A percentile compares a stretch with the other conserved stretches of the same genome.
Conservation (phyloP, 2,329 filamentous ascomycete species). For the Pestalotiopsis sp. region DNA sequence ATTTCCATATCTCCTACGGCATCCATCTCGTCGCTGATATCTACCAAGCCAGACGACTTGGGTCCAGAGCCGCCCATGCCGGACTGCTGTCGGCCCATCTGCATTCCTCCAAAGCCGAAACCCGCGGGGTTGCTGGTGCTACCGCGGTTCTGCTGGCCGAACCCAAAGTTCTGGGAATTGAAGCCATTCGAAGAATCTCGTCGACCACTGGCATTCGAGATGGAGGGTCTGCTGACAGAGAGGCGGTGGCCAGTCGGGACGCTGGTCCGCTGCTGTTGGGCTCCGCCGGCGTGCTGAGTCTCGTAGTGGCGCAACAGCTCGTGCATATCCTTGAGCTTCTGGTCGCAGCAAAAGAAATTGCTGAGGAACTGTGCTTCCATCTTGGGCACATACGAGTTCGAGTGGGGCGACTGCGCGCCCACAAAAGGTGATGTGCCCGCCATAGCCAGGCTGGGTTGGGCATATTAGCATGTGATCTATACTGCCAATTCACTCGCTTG, state of each 20-base stretch:
- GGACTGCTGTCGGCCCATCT: conserved; percentile 41
- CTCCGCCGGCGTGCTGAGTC: conserved; percentile 78
- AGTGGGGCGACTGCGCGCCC: conserved; percentile 83
- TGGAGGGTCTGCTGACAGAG: conserved; percentile 30
- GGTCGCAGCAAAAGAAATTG: conserved; percentile 93
- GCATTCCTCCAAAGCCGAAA: conserved; percentile 32
- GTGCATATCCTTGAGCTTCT: conserved; percentile 87
- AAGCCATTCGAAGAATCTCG: conserved; percentile 29
- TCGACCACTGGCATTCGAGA: conserved; percentile 25
- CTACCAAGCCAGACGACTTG: conserved; percentile 45
- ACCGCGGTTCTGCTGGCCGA: conserved; percentile 30
- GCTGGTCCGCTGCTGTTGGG: conserved; percentile 36
- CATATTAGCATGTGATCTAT: conserved; percentile 2
- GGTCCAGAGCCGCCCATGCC: conserved; percentile 33
- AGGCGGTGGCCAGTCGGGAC: conserved; percentile 32
- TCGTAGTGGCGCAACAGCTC: conserved; percentile 97
- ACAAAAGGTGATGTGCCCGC: conserved; percentile 92
- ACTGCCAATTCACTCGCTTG: conserved; percentile 22
- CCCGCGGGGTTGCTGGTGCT: conserved; percentile 20
- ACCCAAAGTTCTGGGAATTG: conserved; percentile 27
- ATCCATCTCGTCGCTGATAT: conserved; percentile 72
- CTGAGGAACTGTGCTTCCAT: conserved; percentile 97
- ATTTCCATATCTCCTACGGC: conserved; percentile 95
- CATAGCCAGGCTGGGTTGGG: conserved; percentile 78
- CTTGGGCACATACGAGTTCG: conserved; percentile 93